Evolutionary conservation across 2,329 filamentous ascomycete genomes (phyloP).

Genomic region (Pseudopithomyces chartarum): DNA sequence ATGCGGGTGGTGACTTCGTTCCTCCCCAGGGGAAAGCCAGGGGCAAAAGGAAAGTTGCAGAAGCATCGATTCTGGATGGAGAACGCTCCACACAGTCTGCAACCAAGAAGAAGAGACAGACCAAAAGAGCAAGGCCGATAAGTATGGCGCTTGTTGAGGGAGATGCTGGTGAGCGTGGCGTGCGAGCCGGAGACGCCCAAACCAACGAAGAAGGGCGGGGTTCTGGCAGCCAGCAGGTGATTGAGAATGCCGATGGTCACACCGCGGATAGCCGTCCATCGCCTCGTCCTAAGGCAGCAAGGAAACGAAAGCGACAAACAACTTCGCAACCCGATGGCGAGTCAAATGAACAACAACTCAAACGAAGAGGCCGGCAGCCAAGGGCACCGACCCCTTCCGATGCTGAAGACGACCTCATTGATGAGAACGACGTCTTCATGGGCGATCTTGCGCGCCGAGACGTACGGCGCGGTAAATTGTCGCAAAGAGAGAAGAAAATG

Average conservation of each 20-base stretch:
- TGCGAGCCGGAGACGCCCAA: constrained; percentile 11
- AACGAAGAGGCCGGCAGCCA: constrained; percentile 31
- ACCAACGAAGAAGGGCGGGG: constrained; percentile 14
- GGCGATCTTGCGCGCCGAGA: constrained; percentile 70
- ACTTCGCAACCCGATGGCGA: constrained; percentile 16
- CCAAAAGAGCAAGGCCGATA: constrained; percentile 31
- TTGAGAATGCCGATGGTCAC: constrained; percentile 12
- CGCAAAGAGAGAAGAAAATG: constrained; percentile 74
- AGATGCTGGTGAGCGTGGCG: constrained; percentile 11
- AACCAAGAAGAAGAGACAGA: constrained; percentile 34
- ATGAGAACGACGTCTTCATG: constrained; percentile 72
- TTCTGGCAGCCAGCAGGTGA: constrained; percentile 13
- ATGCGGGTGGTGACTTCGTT: constrained; percentile 14
- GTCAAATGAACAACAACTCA: constrained; percentile 20
- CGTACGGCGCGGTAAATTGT: constrained; percentile 71
- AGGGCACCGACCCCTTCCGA: constrained; percentile 42
- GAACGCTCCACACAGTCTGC: constrained; percentile 12
- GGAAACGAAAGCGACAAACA: constrained; percentile 18
- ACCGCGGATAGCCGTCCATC: constrained; percentile 16
- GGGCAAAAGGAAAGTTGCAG: constrained; percentile 20
- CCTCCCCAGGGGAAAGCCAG: constrained; percentile 16
- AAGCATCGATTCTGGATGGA: constrained; percentile 14
- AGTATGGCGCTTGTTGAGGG: constrained; percentile 9
- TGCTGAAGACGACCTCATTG: constrained; percentile 56
- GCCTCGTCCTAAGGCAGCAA: constrained; percentile 17